phyloP scores from a whole-genome alignment of 2,329 filamentous ascomycete species.

The Balansia obtecta region DNA sequence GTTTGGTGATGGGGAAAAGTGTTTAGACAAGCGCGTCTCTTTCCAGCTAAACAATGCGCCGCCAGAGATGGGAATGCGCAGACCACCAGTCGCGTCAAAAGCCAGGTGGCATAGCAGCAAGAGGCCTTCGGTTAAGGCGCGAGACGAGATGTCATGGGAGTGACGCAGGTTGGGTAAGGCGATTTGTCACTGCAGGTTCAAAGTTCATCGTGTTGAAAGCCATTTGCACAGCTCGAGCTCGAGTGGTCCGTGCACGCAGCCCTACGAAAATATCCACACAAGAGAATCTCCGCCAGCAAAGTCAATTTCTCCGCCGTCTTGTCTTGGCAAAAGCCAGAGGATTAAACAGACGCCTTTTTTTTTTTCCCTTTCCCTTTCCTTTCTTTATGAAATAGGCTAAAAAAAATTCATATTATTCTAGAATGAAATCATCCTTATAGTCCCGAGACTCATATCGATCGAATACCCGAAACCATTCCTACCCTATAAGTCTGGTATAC shows the following conservation, averaged over 20 bases:
- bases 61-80: conserved; percentile 15
- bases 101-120: conserved; percentile 16
- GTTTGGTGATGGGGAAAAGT: background rate
- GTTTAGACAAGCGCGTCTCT: conserved; percentile 16
- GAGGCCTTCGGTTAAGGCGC: background rate
- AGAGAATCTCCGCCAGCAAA: too few species aligned
- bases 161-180: background rate
- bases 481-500: too few species aligned
- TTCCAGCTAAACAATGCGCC: conserved; percentile 18
- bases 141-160: background rate
- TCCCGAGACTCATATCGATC: background rate
- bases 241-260: background rate
- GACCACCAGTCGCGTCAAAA: conserved; percentile 16
- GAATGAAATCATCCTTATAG: too few species aligned
- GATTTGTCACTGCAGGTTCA: background rate
- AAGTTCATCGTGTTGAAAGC: background rate
- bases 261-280: background rate
- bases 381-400: too few species aligned
- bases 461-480: background rate
- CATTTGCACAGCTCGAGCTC: background rate
- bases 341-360: too few species aligned
- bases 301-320: background rate
- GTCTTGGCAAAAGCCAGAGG: background rate
- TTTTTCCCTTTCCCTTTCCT: too few species aligned
- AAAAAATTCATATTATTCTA: too few species aligned